Evolutionary conservation across 192 early-diverging fungal species (phyloP), one percentile per base, ranked within the genome.

Genomic region (Phycomyces blakesleeanus): DNA sequence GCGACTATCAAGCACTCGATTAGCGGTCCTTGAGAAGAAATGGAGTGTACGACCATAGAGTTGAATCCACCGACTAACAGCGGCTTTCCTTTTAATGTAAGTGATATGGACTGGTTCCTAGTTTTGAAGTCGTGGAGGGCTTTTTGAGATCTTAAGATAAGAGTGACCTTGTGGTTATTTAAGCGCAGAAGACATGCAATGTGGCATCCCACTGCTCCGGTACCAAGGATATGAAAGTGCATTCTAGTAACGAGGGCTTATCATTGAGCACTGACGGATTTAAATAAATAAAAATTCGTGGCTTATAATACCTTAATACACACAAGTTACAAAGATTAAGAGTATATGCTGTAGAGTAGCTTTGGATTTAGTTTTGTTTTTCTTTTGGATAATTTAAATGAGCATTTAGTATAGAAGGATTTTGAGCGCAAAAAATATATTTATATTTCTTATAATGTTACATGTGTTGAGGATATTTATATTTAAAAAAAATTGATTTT

Each of bases 121-220:
- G 37, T 20, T 34, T 61, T 39, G 40, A 69, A 69, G 21, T 63
- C 53, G 3, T 27, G 5, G 25, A 61, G 27, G 29, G 56, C 54
- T 34, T 62, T 20, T 51, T 39, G 29, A 15, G 67, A 63, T 2
- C 85, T 79, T 14, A 90, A 73, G 11, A 88, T 59, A 9, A 90
- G 69, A 14, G 81, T 86, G 42, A 87, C 76, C 34, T 80, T 76
- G 14, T 77, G 72, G 5, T 63, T 51, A 11, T 53, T 41, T 14
- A 73, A 61, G 42, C 80, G 75, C 47, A 91, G 72, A 38, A 83
- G 68, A 14, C 77, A 71, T 9, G 85, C 87, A 54, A 89, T 69
- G 40, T 88, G 74, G 38, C 85, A 76, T 4, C 89, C 89, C 16
- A 89, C 78, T n/a, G 86, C 88, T 4, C 88, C 87, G 24, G 82